These are phyloP conservation scores for Agrocybe praecox DNA, from an alignment of 768 basidiomycete species.

Conservation along the genomic window DNA sequence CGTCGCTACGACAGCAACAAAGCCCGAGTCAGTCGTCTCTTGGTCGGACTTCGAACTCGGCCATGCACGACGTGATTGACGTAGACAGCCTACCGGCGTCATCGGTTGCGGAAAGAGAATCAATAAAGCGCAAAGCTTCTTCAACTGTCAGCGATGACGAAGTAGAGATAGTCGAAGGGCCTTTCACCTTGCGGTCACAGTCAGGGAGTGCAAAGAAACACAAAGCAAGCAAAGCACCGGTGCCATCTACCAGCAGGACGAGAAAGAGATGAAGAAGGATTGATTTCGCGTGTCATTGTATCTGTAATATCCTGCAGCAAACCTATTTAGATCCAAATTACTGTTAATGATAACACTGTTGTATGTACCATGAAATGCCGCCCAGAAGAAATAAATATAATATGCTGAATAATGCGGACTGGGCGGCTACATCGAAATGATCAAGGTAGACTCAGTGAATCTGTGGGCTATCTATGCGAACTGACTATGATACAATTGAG, in stretches of 20 bases:
- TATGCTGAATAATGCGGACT: too few species aligned
- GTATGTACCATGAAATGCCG: too few species aligned
- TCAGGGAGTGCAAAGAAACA: constrained; percentile 30
- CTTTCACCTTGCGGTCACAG: constrained; percentile 25
- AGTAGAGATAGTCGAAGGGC: constrained; percentile 52
- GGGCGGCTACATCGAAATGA: too few species aligned
- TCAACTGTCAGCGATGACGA: constrained; percentile 53
- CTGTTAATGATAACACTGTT: too few species aligned
- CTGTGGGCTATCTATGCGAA: constrained; percentile 1
- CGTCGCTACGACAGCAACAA: constrained; percentile 46
- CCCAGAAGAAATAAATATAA: too few species aligned
- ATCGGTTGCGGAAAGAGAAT: constrained; percentile 11
- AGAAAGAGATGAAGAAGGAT: constrained; percentile 38
- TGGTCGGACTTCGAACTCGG: constrained; percentile 42
- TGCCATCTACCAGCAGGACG: constrained; percentile 36
- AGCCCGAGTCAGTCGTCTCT: constrained; percentile 50
- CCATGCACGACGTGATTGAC: constrained; percentile 42
- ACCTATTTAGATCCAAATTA: not conserved
- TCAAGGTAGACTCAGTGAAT: not conserved
- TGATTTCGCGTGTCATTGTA: not conserved
- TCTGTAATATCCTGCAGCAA: not conserved
- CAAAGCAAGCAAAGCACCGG: constrained; percentile 31
- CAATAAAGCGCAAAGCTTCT: constrained; percentile 59
- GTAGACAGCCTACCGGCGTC: constrained; percentile 34
- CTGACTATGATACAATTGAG: not conserved